Percentiles rank a stretch among this genome's conserved stretches.
Evolutionary conservation across 176 grass and related monocot species (phyloP).

Genomic region (Cocos nucifera): DNA sequence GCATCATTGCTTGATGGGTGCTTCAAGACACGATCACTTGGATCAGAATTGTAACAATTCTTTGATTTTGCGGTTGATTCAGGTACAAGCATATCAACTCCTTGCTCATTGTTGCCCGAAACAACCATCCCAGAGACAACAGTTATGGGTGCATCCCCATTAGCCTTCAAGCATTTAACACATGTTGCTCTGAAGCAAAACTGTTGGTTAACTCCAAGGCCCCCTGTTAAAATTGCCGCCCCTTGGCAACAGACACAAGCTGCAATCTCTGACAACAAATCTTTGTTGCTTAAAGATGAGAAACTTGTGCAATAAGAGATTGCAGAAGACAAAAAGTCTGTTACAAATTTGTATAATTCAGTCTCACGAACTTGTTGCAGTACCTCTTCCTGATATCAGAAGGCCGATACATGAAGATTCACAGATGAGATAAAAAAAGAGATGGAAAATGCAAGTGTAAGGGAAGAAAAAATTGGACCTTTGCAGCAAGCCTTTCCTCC

Average conservation of each 20-base stretch:
- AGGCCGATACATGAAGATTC: background rate
- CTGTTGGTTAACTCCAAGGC: slow-evolving; percentile 23
- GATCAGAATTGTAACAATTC: slow-evolving; percentile 20
- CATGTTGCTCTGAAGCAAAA: slow-evolving; percentile 61
- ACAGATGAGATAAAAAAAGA: background rate
- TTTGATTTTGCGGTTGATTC: slow-evolving; percentile 19
- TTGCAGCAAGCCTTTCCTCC: slow-evolving; percentile 35
- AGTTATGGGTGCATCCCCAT: slow-evolving; percentile 37
- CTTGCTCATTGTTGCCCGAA: slow-evolving; percentile 16
- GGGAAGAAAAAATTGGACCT: slow-evolving; percentile 1
- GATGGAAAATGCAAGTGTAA: background rate
- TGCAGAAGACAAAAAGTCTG: slow-evolving; percentile 36
- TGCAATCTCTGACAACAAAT: slow-evolving; percentile 33
- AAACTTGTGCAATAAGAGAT: slow-evolving; percentile 10
- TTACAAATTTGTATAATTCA: slow-evolving; percentile 38
- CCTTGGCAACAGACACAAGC: slow-evolving; percentile 62
- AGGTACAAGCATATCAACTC: slow-evolving; percentile 48
- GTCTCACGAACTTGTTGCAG: slow-evolving; percentile 59
- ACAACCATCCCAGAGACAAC: slow-evolving; percentile 9
- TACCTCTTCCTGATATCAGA: slow-evolving; percentile 47
- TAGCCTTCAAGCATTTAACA: slow-evolving; percentile 32
- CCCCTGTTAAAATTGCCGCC: slow-evolving; percentile 41
- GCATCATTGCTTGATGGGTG: slow-evolving; percentile 44
- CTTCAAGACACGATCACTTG: slow-evolving; percentile 19
- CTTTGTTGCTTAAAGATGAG: slow-evolving; percentile 18